Percentiles rank a stretch among this genome's conserved stretches.
Evolutionary conservation across 106 monocot genomes (phyloP).

Genomic region (Platanthera zijinensis): DNA sequence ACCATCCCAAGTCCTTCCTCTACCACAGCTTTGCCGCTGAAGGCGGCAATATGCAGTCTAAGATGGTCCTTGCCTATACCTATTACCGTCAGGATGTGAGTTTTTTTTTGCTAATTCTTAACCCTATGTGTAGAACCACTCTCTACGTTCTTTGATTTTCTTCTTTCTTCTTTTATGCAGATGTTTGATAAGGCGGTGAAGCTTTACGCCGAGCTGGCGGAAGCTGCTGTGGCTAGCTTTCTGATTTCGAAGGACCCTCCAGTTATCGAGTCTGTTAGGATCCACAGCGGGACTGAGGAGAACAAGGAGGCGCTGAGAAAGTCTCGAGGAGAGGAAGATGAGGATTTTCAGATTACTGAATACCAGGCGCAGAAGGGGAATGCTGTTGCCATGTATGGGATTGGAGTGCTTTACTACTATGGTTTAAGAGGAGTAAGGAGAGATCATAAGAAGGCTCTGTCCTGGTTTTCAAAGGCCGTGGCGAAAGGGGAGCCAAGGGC

Average conservation of each 20-base stretch:
- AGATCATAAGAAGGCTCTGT: constrained; percentile 55
- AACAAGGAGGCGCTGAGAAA: constrained; percentile 74
- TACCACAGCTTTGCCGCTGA: constrained; percentile 71
- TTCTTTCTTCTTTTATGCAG: constrained; percentile 17
- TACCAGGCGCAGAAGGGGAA: constrained; percentile 82
- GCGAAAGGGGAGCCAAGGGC: constrained; percentile 75
- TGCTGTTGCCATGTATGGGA: constrained; percentile 54
- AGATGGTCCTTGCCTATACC: constrained; percentile 87
- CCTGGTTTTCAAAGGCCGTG: constrained; percentile 76
- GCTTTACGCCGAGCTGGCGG: constrained; percentile 75
- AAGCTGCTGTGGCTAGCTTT: constrained; percentile 87
- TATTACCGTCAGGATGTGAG: constrained; percentile 82
- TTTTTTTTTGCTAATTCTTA: neutral
- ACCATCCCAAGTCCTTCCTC: constrained; percentile 51
- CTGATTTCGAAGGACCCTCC: constrained; percentile 78
- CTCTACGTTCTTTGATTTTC: neutral
- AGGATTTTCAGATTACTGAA: constrained; percentile 88
- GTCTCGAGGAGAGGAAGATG: constrained; percentile 81
- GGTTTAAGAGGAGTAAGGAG: constrained; percentile 73
- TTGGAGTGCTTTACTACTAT: constrained; percentile 83
- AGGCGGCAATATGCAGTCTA: constrained; percentile 75
- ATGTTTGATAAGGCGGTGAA: constrained; percentile 79
- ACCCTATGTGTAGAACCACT: neutral
- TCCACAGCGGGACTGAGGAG: constrained; percentile 84
- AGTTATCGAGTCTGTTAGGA: constrained; percentile 63